Percentiles rank a stretch among this genome's conserved stretches.
Evolutionary conservation across 441 rosid genomes (phyloP).

Genomic region (Adansonia grandidieri): DNA sequence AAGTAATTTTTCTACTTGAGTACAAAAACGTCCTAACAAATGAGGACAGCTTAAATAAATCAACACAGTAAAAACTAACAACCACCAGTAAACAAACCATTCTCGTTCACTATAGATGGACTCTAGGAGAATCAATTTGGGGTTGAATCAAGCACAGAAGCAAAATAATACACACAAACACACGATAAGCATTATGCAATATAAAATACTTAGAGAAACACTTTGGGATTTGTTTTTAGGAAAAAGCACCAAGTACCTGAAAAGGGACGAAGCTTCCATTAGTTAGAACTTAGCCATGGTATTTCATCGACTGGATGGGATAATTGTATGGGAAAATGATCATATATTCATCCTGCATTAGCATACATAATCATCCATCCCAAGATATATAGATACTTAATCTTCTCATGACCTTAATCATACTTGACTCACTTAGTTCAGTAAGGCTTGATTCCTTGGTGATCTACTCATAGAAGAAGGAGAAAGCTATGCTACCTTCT

Average conservation of each 20-base stretch:
- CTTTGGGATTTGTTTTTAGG: background rate
- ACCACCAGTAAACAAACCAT: background rate
- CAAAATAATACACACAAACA: background rate
- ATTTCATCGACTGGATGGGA: background rate
- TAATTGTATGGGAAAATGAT: slow-evolving; percentile 5
- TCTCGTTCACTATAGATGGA: background rate
- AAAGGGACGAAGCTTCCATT: slow-evolving; percentile 5
- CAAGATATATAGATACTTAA: background rate
- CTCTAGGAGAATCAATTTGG: background rate
- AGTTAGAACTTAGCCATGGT: background rate
- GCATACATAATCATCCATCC: background rate
- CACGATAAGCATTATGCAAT: background rate
- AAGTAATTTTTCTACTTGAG: background rate
- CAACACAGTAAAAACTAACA: background rate
- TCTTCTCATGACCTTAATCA: slow-evolving; percentile 7
- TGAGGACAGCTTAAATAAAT: background rate
- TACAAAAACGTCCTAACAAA: background rate
- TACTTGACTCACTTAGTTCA: background rate
- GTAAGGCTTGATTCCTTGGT: background rate
- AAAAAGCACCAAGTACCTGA: background rate
- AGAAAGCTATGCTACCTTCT: background rate
- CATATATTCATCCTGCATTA: background rate
- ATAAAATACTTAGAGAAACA: background rate
- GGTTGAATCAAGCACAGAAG: slow-evolving; percentile 7
- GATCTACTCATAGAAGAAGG: background rate